Conservation (phyloP, 75 land plant species). For the Azolla pinnata region DNA sequence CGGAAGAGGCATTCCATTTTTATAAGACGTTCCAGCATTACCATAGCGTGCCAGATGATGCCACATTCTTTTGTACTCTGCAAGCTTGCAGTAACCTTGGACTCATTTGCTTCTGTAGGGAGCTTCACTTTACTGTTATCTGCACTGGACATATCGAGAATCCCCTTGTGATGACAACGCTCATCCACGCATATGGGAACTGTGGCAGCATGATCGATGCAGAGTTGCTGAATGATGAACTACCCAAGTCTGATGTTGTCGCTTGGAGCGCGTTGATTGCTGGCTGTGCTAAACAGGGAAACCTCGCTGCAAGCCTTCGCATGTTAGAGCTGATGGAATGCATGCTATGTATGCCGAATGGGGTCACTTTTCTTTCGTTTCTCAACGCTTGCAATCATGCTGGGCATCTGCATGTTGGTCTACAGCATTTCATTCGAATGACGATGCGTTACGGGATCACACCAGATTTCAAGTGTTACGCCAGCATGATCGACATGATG, state of each 20-base stretch:
- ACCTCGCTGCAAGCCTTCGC: not conserved
- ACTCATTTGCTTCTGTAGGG: not conserved
- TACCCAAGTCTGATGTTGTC: not conserved
- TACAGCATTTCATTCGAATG: not conserved
- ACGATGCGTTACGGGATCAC: not conserved
- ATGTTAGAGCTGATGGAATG: slow-evolving; percentile 10
- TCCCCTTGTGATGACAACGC: not conserved
- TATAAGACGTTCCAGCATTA: too few relatives aligned
- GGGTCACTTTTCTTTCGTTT: slow-evolving; percentile 10
- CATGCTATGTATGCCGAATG: slow-evolving; percentile 7
- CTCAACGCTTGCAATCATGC: slow-evolving; percentile 11
- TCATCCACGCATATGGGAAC: slow-evolving; percentile 2
- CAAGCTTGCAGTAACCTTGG: not conserved
- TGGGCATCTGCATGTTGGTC: slow-evolving; percentile 1
- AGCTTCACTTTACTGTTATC: not conserved
- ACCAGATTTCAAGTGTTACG: slow-evolving; percentile 5
- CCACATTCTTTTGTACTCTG: not conserved
- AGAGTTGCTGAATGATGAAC: not conserved
- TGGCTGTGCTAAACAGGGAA: slow-evolving; percentile 1
- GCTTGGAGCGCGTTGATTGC: slow-evolving; percentile 1
- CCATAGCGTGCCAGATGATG: not conserved
- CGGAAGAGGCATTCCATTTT: too few relatives aligned
- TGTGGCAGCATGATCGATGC: slow-evolving; percentile 1
- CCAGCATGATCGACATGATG: not conserved
- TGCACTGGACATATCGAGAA: not conserved